Evolutionary conservation across 441 rosid species (phyloP), one percentile per base, ranked within the genome.

Genomic region (Gossypium schwendimanii): DNA sequence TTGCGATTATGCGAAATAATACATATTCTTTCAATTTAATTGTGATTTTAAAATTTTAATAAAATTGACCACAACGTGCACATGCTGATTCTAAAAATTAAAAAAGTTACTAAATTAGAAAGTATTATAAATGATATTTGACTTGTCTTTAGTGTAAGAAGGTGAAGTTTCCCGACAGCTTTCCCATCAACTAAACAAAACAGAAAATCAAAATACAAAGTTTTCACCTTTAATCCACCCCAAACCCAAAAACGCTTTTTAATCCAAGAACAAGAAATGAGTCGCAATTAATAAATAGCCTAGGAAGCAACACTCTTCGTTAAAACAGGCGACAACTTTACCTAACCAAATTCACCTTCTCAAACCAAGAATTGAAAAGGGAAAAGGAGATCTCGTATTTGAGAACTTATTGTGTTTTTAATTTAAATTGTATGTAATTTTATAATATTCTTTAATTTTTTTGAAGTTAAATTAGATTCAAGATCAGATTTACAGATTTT

Each of bases 261-360:
- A 3, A 54, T 1, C 0, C 21, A n/a, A 18, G 21, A 12, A 63
- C 24, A 53, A 53, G 18, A 17, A 17, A 17, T 1, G 4, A 9
- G 24, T 10, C 11, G 98, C 96, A 18, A 96, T 96, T 3, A 79
- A 78, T 92, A 94, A 71, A 91, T 86, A 62, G 88, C 79, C 3
- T 90, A 79, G 21, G 84, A 79, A 0, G 97, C 88, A 63, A 82
- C 64, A 50, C 97, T 87, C 81, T 94, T 94, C 3, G 97, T 89
- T 26, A 91, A 57, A 80, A 94, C 75, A 10, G 98, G 98, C 21
- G 91, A 73, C 3, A 96, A 84, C 81, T 92, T 89, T 97, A 92
- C 0, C 87, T 84, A 2, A 94, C 79, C 63, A 94, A 81, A 39
- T 88, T 86, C 12, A 80, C 50, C 72, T 73, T 83, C 26, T 76